Evolutionary conservation across 371 early-diverging fungal genomes (phyloP), one percentile per base, ranked within the genome.

Genomic region (Rhizomucor pusillus): DNA sequence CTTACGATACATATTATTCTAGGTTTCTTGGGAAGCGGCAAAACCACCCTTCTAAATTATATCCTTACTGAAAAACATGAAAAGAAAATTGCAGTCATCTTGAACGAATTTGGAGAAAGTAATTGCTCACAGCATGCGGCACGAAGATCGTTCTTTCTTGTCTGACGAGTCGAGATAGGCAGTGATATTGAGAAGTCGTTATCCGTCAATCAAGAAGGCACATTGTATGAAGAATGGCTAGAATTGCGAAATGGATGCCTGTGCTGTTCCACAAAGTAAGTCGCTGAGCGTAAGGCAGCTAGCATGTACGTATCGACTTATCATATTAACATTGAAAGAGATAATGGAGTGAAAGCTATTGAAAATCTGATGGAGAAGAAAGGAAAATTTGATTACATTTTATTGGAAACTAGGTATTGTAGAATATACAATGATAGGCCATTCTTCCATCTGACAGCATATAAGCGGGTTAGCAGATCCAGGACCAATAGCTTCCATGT

Each of bases 181-280:
- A 87, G 90, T 20, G 97, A 91, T n/a, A 94, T 96, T 56, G 98
- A 97, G 66, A 92, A 94, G 66, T 85, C 93, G 29, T 71, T 97
- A 52, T 89, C 91, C 5, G 78, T 93, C 20, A 82, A 88, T 48
- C 64, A 74, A 58, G 88, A 89, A 47, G 94, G 95, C 19, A 88
- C 84, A 25, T 74, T 89, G 45, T 89, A 90, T 22, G 95, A 96
- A 57, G 97, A 97, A 60, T 98, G 98, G 98, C 77, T 98, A 14
- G 98, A 98, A 57, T 74, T 98, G 51, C 82, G 86, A 48, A 98
- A 98, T 69, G 98, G 98, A 0, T 98, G 98, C 57, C 72, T 98
- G 47, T 98, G 98, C 71, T 98, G 98, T 69, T 90, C 95, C 5
- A 86, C 94, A 63, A 97, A 97, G 90, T 90, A 76, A 43, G 77